Percentiles rank a stretch among this genome's conserved stretches.
These are phyloP conservation scores for Aspergillus taichungensis DNA, from an alignment of 495 filamentous ascomycete species.

Conservation along the genomic window DNA sequence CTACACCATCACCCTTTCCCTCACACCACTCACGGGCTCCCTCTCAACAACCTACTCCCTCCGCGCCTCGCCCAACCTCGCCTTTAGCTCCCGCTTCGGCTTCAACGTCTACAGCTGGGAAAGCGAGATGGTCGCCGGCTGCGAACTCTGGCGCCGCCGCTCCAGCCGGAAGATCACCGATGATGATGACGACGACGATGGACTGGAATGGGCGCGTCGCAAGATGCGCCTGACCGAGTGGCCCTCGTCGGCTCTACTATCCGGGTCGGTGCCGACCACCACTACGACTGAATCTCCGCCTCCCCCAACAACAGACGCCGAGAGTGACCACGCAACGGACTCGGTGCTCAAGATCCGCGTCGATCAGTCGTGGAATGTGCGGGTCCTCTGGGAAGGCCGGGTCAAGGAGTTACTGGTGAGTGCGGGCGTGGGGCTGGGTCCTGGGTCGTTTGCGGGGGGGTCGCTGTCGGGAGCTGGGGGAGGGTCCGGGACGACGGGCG, in stretches of 20 bases:
- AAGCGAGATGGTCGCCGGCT: constrained; percentile 81
- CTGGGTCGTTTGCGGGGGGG: constrained; percentile 34
- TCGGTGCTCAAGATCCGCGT: constrained; percentile 87
- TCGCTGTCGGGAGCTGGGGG: constrained; percentile 19
- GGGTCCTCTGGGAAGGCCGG: constrained; percentile 87
- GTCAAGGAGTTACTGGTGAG: constrained; percentile 90
- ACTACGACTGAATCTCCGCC: constrained; percentile 14
- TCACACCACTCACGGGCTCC: constrained; percentile 90
- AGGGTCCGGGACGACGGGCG: constrained; percentile 40
- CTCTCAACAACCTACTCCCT: constrained; percentile 85
- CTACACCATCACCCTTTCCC: constrained; percentile 81
- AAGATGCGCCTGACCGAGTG: constrained; percentile 28
- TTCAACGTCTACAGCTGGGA: constrained; percentile 99
- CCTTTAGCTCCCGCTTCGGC: constrained; percentile 82
- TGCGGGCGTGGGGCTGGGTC: constrained; percentile 65
- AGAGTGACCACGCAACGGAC: constrained; percentile 54
- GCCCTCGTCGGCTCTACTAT: constrained; percentile 14
- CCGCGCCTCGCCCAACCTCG: constrained; percentile 67
- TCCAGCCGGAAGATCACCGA: constrained; percentile 32
- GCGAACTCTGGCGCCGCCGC: constrained; percentile 72
- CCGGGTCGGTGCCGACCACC: constrained; percentile 15
- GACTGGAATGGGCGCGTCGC: constrained; percentile 35
- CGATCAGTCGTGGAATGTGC: constrained; percentile 75
- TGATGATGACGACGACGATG: constrained; percentile 21
- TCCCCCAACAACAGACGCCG: constrained; percentile 17